Base-by-base conservation (phyloP, 139 green algal species). In the Mesotaenium endlicherianum region DNA sequence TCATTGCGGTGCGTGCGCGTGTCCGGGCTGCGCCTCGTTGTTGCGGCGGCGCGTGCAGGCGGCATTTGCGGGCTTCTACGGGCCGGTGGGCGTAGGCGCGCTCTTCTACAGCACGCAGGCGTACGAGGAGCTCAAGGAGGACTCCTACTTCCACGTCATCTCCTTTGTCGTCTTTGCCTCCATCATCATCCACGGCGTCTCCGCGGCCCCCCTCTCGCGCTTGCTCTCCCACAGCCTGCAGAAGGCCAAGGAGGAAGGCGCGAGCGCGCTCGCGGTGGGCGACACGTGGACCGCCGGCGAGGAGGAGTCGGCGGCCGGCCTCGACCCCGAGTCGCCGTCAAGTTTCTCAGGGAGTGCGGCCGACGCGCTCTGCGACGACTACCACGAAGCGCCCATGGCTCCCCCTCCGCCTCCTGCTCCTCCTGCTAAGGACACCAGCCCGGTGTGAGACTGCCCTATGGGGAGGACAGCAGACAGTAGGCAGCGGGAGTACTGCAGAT, bases 151-250 rank as follows among this genome's bases (percentile, higher is more conserved):
- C 14, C 36, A 79, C 30, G 77, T 84, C 14, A 58, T 84, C 36
- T 80, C 70, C 20, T 84, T 84, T 47, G 77, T 84, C 26, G 77
- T 84, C 16, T 30, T 84, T 30, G 38, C 45, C 2, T 84, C 77
- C 0, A n/a, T 84, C 14, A 17, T 84, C 31, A 20, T 84, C 31
- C 77, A 84, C 67, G 77, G 77, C 3, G 38, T 84, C 6, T 64
- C 58, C 38, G 58, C 77, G 5, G 58, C 59, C n/a, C 77, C 77
- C 30, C 16, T 78, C 17, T 79, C 59, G 5, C 58, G 53, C 31
- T 43, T 82, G n/a, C 75, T 82, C 16, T 36, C 50, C 50, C 31
- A 34, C 16, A 39, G 49, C n/a, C n/a, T 82, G 20, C 41, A 69
- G 75, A 1, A 44, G 34, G 49, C 53, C 17, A 76, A 82, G 71